Base-by-base conservation (phyloP, 208 protist species). In the Trichomonas gallinae region DNA sequence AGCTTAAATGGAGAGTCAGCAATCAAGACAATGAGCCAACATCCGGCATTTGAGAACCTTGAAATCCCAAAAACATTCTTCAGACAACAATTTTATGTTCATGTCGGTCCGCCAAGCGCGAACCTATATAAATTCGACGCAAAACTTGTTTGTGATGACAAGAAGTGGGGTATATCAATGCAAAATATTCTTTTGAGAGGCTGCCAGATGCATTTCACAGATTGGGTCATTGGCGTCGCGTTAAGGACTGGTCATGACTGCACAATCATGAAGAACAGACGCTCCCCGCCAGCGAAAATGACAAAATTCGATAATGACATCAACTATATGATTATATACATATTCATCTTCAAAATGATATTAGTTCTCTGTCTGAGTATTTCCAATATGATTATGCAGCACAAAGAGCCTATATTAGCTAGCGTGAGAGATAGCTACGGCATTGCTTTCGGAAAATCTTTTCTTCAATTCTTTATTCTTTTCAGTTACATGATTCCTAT, bases 401-500 rank as follows among this genome's bases (percentile, higher is more conserved):
- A 58, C 15, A 58, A 58, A 58, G 15, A 8, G 15, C 11, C 49
- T 21, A 8, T 58, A 8, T 15, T 58, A 21, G 8, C 49, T 58
- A 21, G 8, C 26, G 42, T 48, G 0, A 45, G 4, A 34, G 1
- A 3, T 34, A 48, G 40, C 45, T 34, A 38, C 34, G 83, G 83
- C 45, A 2, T 38, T 23, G 34, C 83, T 44, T 38, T 91, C 1
- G 4, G 34, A 6, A 45, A 15, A 48, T 21, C 36, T n/a, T 91
- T 15, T 15, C 45, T 97, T 3, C 96, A 83, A 45, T 96, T 40
- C 51, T 85, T 97, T 85, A 40, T 97, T 85, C 34, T 97, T 1
- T 48, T 83, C 23, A 96, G 63, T 45, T 97, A 96, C 72, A 23
- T 97, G 23, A 96, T 97, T 38, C 96, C 97, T 11, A 96, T 97